Conservation (phyloP, 139 green algal genomes). For the Klebsormidium nitens region DNA sequence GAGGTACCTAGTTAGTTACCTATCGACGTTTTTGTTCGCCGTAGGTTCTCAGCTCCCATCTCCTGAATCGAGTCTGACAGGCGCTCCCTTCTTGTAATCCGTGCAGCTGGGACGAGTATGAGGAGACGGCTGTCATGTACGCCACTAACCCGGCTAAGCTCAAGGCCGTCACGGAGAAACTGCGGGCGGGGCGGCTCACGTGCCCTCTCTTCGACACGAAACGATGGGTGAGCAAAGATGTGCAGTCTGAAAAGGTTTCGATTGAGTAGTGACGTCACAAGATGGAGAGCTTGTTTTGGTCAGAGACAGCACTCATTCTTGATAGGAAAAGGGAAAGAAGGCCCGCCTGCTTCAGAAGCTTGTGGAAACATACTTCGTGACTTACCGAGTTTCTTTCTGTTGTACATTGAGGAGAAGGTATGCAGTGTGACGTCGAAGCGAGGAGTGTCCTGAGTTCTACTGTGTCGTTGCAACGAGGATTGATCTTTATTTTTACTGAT, state of each 20-base stretch:
- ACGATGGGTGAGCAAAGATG: conserved; percentile 56
- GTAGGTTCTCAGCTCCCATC: no score
- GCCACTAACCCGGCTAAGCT: conserved; percentile 53
- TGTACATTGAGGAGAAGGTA: neutral
- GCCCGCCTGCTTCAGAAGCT: conserved; percentile 11
- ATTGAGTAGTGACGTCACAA: no score
- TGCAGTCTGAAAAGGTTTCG: no score
- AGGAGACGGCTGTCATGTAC: conserved; percentile 66
- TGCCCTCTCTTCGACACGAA: conserved; percentile 81
- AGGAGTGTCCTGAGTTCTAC: no score
- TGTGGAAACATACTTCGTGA: neutral
- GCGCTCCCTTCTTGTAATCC: neutral
- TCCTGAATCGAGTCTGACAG: neutral
- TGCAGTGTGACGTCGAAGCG: no score
- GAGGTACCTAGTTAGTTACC: neutral
- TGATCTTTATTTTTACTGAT: no score
- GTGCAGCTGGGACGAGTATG: conserved; percentile 55
- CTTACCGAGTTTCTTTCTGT: neutral
- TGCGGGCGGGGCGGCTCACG: conserved; percentile 51
- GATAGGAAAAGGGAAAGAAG: no score
- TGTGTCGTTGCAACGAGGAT: no score
- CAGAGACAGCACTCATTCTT: no score
- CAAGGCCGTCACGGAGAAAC: conserved; percentile 42
- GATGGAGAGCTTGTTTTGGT: no score
- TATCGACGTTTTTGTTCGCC: no score